phyloP scores from a whole-genome alignment of 192 early-diverging fungal genomes.

The Umbelopsis sp. region DNA sequence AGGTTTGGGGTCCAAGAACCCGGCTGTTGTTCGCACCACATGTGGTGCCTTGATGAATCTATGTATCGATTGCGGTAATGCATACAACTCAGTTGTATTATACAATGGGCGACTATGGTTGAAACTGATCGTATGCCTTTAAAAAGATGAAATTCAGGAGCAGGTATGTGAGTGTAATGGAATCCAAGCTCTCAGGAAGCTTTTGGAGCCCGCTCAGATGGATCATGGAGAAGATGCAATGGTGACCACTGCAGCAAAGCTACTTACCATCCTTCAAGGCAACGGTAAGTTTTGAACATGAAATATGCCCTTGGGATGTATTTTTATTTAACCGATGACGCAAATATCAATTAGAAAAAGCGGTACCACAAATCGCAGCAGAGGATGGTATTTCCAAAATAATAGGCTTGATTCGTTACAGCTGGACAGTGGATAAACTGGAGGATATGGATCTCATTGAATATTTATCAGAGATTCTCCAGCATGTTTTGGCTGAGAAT shows the following conservation, averaged over 20 bases:
- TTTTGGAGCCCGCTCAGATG: conserved; percentile 28
- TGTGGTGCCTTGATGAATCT: conserved; percentile 54
- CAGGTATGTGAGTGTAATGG: conserved; percentile 31
- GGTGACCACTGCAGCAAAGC: conserved; percentile 24
- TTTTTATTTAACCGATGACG: neutral
- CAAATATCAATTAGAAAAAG: conserved; percentile 11
- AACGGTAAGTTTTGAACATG: conserved; percentile 19
- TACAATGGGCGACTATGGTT: neutral
- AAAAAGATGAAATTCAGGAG: conserved; percentile 45
- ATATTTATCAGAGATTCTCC: conserved; percentile 37
- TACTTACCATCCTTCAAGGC: conserved; percentile 20
- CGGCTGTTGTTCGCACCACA: conserved; percentile 41
- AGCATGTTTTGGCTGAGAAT: conserved; percentile 38
- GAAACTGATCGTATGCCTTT: neutral
- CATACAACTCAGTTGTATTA: neutral
- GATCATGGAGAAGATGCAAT: conserved; percentile 19
- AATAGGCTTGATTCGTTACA: conserved; percentile 27
- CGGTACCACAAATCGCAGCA: conserved; percentile 1
- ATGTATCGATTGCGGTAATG: conserved; percentile 51
- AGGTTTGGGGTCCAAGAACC: conserved; percentile 29
- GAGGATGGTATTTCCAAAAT: conserved; percentile 7
- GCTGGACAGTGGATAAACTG: conserved; percentile 26
- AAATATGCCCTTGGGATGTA: neutral
- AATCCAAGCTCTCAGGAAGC: conserved; percentile 1
- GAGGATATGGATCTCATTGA: conserved; percentile 35